Percentiles rank a stretch among this genome's conserved stretches.
Conservation (phyloP, 2,329 filamentous ascomycete species). For the Colletotrichum gloeosporioides region DNA sequence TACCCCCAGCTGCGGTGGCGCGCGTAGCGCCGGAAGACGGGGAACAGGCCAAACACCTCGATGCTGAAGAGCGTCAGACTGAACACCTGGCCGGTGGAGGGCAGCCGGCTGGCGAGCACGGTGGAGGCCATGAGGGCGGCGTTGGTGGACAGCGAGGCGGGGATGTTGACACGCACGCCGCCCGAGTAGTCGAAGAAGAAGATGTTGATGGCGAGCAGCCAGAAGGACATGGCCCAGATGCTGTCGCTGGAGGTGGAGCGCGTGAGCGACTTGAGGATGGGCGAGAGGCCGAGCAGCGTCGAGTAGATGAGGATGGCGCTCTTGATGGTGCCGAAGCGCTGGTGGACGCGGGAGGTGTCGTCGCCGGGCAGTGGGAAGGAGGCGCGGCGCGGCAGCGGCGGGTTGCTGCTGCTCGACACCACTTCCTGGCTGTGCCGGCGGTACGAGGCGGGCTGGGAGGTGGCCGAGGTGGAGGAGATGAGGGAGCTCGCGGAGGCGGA, state of each 20-base stretch:
- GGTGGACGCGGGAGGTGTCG: slow-evolving; percentile 46
- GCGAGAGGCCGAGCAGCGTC: slow-evolving; percentile 87
- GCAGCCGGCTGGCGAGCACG: slow-evolving; percentile 87
- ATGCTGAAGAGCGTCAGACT: slow-evolving; percentile 95
- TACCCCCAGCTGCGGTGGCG: slow-evolving; percentile 82
- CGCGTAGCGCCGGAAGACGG: slow-evolving; percentile 92
- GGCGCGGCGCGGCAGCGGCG: neutral
- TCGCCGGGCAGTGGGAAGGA: slow-evolving; percentile 28
- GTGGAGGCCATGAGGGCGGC: slow-evolving; percentile 96
- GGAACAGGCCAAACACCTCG: slow-evolving; percentile 95
- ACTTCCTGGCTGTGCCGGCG: slow-evolving; percentile 21
- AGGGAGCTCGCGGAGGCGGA: slow-evolving; percentile 63
- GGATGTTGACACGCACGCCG: slow-evolving; percentile 59
- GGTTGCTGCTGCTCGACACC: neutral
- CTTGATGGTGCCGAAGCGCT: slow-evolving; percentile 81
- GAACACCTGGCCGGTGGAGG: slow-evolving; percentile 92
- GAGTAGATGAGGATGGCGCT: slow-evolving; percentile 93
- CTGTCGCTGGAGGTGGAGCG: slow-evolving; percentile 90
- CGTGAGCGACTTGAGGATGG: slow-evolving; percentile 96
- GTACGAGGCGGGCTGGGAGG: slow-evolving; percentile 22
- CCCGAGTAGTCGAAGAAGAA: slow-evolving; percentile 92
- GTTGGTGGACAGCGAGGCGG: slow-evolving; percentile 85
- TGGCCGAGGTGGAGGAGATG: slow-evolving; percentile 46
- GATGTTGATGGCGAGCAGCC: slow-evolving; percentile 92
- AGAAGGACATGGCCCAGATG: slow-evolving; percentile 96